Evolutionary conservation across 208 protist genomes (phyloP).

Genomic region (Tritrichomonas foetus): DNA sequence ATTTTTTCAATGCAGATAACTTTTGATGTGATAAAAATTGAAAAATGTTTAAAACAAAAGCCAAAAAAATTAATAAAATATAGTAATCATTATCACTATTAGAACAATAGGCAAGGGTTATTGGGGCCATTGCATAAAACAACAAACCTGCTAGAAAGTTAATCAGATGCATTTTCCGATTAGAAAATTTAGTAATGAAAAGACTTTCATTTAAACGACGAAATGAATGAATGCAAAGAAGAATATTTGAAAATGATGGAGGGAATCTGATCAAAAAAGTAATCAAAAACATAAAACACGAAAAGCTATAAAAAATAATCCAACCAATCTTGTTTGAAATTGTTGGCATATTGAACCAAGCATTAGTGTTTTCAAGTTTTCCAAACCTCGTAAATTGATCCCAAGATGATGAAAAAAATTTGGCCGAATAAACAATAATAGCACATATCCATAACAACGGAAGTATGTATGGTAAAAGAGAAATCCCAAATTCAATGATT

Average conservation of each 20-base stretch:
- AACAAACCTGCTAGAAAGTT: neutral
- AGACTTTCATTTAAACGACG: neutral
- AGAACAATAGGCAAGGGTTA: neutral
- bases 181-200: slow-evolving; percentile 22
- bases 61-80: neutral
- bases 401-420: neutral
- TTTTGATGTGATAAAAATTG: neutral
- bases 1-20: neutral
- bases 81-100: neutral
- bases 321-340: neutral
- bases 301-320: slow-evolving; percentile 24
- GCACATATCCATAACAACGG: neutral
- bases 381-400: slow-evolving; percentile 28
- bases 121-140: neutral
- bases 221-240: slow-evolving; percentile 10
- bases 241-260: neutral
- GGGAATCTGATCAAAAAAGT: neutral
- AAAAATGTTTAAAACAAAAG: neutral
- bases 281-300: slow-evolving; percentile 3
- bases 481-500: too few relatives aligned
- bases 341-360: neutral
- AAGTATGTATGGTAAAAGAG: neutral
- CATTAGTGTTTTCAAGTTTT: neutral
- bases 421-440: neutral
- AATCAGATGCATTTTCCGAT: neutral